These are phyloP conservation scores for Eucalyptus sp. DNA, from an alignment of 345 rosid genomes.

Conservation along the genomic window DNA sequence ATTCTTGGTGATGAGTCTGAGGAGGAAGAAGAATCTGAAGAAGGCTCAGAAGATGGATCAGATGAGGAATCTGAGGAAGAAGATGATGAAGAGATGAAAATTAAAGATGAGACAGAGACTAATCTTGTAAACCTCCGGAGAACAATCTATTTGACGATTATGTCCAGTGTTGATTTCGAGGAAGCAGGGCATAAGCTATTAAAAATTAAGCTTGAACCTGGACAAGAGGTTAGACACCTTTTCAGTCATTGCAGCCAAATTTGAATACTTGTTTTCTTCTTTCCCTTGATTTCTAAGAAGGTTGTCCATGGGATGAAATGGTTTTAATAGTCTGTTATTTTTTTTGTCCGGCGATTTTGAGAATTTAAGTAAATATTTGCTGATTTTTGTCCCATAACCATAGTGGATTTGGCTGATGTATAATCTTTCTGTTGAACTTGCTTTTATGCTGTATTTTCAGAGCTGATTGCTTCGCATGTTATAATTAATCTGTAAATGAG, in stretches of 20 bases:
- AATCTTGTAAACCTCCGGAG: constrained; percentile 91
- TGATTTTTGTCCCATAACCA: not conserved
- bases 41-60: constrained; percentile 46
- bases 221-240: constrained; percentile 70
- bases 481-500: not conserved
- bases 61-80: constrained; percentile 51
- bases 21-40: constrained; percentile 75
- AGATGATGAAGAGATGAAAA: constrained; percentile 66
- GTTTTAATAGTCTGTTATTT: not conserved
- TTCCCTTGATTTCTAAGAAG: not conserved
- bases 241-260: not conserved
- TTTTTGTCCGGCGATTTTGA: not conserved
- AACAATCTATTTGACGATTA: constrained; percentile 89
- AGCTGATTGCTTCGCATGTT: not conserved
- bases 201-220: constrained; percentile 92
- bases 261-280: not conserved
- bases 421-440: not conserved
- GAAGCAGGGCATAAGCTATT: constrained; percentile 94
- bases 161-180: constrained; percentile 99
- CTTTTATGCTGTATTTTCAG: not conserved
- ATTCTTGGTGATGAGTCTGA: constrained; percentile 80
- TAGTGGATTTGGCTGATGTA: not conserved
- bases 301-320: not conserved
- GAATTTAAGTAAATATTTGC: not conserved
- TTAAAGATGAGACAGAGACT: constrained; percentile 93